Evolutionary conservation across 495 filamentous ascomycete species (phyloP), one percentile per base, ranked within the genome.

Genomic region (Daldinia childiae): DNA sequence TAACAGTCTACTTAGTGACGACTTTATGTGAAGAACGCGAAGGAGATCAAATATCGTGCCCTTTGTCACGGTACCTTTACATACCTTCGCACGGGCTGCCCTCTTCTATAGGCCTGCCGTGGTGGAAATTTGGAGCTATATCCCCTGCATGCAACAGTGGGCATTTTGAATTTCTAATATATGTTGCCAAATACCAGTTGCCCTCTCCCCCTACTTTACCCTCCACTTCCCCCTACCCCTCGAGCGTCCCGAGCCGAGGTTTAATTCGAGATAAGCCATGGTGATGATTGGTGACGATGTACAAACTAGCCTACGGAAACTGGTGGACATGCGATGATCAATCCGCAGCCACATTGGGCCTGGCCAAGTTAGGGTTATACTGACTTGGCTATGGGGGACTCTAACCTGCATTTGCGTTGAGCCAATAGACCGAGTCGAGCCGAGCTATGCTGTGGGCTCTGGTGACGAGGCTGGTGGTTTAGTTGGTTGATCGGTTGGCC

Each of bases 11-110:
- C 27, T 17, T 17, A 85, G 83, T 45, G 82, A 86, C 19, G 83
- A 86, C 65, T 86, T 86, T 58, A 86, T 86, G 83, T 86, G 82
- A 85, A 80, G 59, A 66, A 9, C 14, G 26, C n/a, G 24, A 51
- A 27, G 32, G 6, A 48, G 48, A 59, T 19, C 36, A 34, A 66
- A 58, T 58, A 21, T 60, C 45, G 36, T 52, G 57, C 50, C 66
- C 48, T 62, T 27, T 55, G 43, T 51, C 30, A 34, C 39, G 41
- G 38, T 54, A 64, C 19, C 58, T 12, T 48, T 19, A 48, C 43
- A 48, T 24, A 48, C 21, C 43, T 58, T 52, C 30, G 19, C 48
- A 43, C 27, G 8, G 34, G 55, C 52, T 26, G 19, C 43, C 43
- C 43, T 9, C 19, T 24, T 21, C 43, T 19, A 21, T 19, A 24